Conservation (phyloP, 2,329 filamentous ascomycete genomes). For the Paramyrothecium sp. region DNA sequence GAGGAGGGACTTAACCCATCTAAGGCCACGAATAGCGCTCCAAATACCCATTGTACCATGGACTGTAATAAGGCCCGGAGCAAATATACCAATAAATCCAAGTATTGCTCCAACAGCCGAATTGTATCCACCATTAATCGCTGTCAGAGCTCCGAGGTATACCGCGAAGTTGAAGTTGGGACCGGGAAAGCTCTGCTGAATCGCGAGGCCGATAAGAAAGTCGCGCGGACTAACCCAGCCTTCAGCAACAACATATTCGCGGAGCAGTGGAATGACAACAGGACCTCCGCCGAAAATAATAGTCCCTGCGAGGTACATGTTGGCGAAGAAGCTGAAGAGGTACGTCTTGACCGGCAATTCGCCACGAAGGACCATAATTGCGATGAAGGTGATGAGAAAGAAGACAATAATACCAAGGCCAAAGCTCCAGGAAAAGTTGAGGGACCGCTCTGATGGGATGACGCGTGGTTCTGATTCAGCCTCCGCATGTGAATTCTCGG, state of each 20-base stretch:
- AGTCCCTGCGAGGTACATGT: slow-evolving; percentile 72
- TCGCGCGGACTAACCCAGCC: slow-evolving; percentile 70
- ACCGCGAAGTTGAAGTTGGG: slow-evolving; percentile 49
- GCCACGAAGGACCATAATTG: slow-evolving; percentile 52
- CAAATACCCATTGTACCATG: slow-evolving; percentile 51
- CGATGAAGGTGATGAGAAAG: slow-evolving; percentile 51
- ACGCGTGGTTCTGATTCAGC: no score
- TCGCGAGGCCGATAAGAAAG: slow-evolving; percentile 70
- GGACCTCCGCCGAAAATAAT: slow-evolving; percentile 65
- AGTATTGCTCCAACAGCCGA: slow-evolving; percentile 42
- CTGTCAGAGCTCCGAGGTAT: slow-evolving; percentile 50
- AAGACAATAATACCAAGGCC: slow-evolving; percentile 43
- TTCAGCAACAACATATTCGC: slow-evolving; percentile 62
- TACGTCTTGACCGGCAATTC: slow-evolving; percentile 36
- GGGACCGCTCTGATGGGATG: slow-evolving; percentile 30
- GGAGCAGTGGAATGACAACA: slow-evolving; percentile 62
- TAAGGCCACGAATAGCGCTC: slow-evolving; percentile 41
- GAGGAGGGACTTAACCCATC: slow-evolving; percentile 43
- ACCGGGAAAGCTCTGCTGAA: slow-evolving; percentile 67
- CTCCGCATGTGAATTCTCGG: no score
- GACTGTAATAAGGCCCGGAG: slow-evolving; percentile 42
- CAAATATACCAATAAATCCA: slow-evolving; percentile 48
- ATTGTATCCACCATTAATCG: slow-evolving; percentile 32
- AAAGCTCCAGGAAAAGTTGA: slow-evolving; percentile 35
- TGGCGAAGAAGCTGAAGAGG: slow-evolving; percentile 61